Percentiles rank a stretch among this genome's conserved stretches.
These are phyloP conservation scores for Trebouxiophyceae sp. DNA, from an alignment of 163 green algal genomes.

Conservation along the genomic window DNA sequence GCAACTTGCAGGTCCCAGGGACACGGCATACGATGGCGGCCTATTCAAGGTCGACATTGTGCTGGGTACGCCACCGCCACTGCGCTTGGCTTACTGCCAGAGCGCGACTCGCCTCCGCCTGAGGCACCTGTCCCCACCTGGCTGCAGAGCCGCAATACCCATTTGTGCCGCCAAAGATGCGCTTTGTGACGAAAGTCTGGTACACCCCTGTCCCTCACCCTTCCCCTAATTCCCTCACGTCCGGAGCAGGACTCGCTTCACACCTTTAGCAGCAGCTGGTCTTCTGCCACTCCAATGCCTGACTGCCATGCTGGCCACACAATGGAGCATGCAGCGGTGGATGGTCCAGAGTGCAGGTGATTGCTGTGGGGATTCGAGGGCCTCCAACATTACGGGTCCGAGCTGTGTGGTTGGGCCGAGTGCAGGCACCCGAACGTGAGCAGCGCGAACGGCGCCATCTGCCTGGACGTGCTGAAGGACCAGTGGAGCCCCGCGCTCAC, in stretches of 20 bases:
- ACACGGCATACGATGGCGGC: slow-evolving; percentile 58
- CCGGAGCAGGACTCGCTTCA: too few relatives aligned
- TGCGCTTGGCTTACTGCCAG: too few relatives aligned
- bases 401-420: too few relatives aligned
- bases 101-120: too few relatives aligned
- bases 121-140: neutral
- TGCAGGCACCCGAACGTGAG: slow-evolving; percentile 85
- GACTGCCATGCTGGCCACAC: neutral
- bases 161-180: slow-evolving; percentile 89
- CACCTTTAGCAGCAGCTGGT: too few relatives aligned
- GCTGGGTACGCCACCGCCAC: slow-evolving; percentile 33
- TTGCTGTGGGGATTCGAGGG: too few relatives aligned
- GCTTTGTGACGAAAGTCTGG: slow-evolving; percentile 77
- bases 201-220: too few relatives aligned
- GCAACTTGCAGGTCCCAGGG: slow-evolving; percentile 34
- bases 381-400: too few relatives aligned
- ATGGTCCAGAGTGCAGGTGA: too few relatives aligned
- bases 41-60: slow-evolving; percentile 57
- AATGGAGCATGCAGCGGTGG: too few relatives aligned
- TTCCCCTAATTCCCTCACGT: too few relatives aligned
- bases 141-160: slow-evolving; percentile 69
- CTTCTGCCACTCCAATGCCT: neutral
- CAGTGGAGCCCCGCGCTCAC: slow-evolving; percentile 88
- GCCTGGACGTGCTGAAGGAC: slow-evolving; percentile 82
- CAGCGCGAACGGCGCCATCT: slow-evolving; percentile 83